Evolutionary conservation across 83 land plant species (phyloP).

Genomic region (Picea mariana): DNA sequence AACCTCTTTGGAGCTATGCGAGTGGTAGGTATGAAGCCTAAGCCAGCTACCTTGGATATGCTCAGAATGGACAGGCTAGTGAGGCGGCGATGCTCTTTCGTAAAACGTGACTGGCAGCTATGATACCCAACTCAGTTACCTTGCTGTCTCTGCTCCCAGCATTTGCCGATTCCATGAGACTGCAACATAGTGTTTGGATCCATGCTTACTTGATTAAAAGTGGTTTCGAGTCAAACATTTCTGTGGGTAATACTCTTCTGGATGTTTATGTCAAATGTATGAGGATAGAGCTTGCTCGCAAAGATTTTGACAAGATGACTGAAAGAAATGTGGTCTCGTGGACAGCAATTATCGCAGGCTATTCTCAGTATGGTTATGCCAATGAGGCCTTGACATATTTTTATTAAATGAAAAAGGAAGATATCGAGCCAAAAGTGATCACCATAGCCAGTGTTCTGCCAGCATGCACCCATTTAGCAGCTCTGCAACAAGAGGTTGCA

Average conservation of each 20-base stretch:
- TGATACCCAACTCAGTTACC: conserved; percentile 39
- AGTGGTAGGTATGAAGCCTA: not conserved
- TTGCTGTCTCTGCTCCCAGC: conserved; percentile 44
- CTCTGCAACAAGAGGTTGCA: conserved; percentile 38
- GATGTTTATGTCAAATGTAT: conserved; percentile 9
- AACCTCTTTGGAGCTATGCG: not conserved
- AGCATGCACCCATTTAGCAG: conserved; percentile 46
- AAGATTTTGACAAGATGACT: conserved; percentile 21
- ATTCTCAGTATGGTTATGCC: not conserved
- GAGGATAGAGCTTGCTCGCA: not conserved
- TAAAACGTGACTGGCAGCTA: conserved; percentile 7
- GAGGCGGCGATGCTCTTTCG: not conserved
- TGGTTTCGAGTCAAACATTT: conserved; percentile 13
- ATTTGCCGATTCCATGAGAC: conserved; percentile 40
- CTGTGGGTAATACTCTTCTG: not conserved
- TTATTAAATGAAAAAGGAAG: not conserved
- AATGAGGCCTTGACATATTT: not conserved
- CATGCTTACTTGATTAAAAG: conserved; percentile 38
- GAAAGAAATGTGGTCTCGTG: conserved; percentile 14
- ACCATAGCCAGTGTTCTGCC: conserved; percentile 46
- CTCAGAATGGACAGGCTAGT: not conserved
- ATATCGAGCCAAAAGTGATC: not conserved
- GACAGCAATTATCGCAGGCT: not conserved
- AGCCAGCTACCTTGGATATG: not conserved
- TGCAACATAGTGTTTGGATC: conserved; percentile 27